Evolutionary conservation across 768 basidiomycete species (phyloP).

Genomic region (Phylloporus sp.): DNA sequence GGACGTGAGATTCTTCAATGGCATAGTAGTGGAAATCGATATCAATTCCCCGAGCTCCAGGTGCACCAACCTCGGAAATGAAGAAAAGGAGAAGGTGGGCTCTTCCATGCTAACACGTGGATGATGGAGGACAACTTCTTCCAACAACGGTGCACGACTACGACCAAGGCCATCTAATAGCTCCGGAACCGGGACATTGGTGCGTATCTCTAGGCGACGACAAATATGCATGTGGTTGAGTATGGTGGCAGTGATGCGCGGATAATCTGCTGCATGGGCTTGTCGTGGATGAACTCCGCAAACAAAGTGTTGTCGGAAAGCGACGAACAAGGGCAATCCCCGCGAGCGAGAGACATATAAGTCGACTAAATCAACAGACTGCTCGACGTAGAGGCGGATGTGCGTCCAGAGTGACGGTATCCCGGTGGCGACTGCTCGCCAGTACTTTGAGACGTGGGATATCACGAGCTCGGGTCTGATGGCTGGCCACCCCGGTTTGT

Average conservation of each 20-base stretch:
- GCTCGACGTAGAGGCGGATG: slow-evolving; percentile 24
- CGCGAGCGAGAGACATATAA: slow-evolving; percentile 26
- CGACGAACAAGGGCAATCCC: slow-evolving; percentile 20
- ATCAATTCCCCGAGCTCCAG: slow-evolving; percentile 22
- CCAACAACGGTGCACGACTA: slow-evolving; percentile 21
- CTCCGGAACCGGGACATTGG: slow-evolving; percentile 22
- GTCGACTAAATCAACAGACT: slow-evolving; percentile 24
- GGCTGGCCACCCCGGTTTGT: slow-evolving; percentile 9
- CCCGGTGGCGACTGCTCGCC: slow-evolving; percentile 38
- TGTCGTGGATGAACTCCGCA: slow-evolving; percentile 19
- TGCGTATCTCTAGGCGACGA: slow-evolving; percentile 24
- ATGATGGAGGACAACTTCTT: slow-evolving; percentile 25
- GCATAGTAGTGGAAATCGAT: slow-evolving; percentile 16
- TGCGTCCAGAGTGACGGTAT: slow-evolving; percentile 40
- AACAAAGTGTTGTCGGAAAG: slow-evolving; percentile 22
- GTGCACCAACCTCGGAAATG: slow-evolving; percentile 20
- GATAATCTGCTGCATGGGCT: slow-evolving; percentile 18
- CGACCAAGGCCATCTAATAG: slow-evolving; percentile 21
- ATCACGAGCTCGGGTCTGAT: slow-evolving; percentile 31
- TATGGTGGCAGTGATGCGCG: slow-evolving; percentile 22
- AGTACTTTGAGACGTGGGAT: slow-evolving; percentile 40
- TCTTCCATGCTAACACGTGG: slow-evolving; percentile 10
- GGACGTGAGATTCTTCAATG: slow-evolving; percentile 15
- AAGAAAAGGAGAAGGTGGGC: slow-evolving; percentile 13
- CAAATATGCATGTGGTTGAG: slow-evolving; percentile 26